A percentile compares a stretch with the other conserved stretches of the same genome.
Conservation (phyloP, 306 rosid species). For the Luffa acutangula region DNA sequence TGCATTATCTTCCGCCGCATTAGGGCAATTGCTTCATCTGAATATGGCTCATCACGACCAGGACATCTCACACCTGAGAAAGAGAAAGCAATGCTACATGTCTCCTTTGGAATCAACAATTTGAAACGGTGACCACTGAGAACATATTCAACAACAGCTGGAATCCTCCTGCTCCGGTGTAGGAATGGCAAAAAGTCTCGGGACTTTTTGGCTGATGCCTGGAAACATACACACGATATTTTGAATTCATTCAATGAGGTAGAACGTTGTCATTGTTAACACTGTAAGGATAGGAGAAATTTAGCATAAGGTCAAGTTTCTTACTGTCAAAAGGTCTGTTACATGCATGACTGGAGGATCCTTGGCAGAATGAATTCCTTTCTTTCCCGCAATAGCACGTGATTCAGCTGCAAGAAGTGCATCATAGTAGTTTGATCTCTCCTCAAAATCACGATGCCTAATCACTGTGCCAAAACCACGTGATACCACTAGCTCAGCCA, state of each 20-base stretch:
- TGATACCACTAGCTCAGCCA: constrained; percentile 59
- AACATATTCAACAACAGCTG: constrained; percentile 96
- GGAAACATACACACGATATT: constrained; percentile 14
- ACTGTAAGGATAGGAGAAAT: not conserved
- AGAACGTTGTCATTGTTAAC: not conserved
- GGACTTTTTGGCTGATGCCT: constrained; percentile 86
- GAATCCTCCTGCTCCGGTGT: constrained; percentile 72
- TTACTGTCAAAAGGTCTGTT: constrained; percentile 73
- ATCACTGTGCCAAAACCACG: constrained; percentile 95
- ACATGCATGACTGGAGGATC: constrained; percentile 97
- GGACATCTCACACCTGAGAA: constrained; percentile 96
- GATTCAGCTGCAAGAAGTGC: constrained; percentile 94
- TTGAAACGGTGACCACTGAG: constrained; percentile 99
- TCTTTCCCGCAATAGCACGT: constrained; percentile 68
- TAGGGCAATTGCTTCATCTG: constrained; percentile 88
- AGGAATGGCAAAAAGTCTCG: constrained; percentile 86
- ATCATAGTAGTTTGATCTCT: constrained; percentile 86
- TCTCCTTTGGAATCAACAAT: constrained; percentile 91
- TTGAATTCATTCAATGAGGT: not conserved
- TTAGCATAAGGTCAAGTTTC: constrained; percentile 12
- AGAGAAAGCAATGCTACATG: constrained; percentile 90
- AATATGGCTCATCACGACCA: constrained; percentile 87
- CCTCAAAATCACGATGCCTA: constrained; percentile 96
- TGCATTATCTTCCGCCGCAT: constrained; percentile 98
- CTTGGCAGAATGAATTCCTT: constrained; percentile 86